These are phyloP conservation scores for Rosa rugosa DNA, from an alignment of 306 rosid genomes.

Conservation along the genomic window DNA sequence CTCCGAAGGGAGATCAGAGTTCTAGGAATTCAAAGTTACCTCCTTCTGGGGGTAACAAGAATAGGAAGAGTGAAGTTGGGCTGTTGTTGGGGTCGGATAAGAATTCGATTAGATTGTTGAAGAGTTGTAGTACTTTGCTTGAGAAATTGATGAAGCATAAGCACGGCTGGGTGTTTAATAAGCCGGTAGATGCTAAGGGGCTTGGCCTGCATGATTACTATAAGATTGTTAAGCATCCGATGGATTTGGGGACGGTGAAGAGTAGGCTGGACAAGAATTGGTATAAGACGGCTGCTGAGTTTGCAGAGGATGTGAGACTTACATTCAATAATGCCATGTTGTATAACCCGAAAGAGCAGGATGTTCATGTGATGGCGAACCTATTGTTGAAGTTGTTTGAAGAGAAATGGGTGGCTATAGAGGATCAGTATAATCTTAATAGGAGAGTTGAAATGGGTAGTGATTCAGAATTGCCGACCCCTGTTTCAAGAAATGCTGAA, in stretches of 20 bases:
- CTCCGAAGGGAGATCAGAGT: constrained; percentile 47
- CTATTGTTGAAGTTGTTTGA: constrained; percentile 70
- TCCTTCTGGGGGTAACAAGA: constrained; percentile 50
- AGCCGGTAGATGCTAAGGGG: constrained; percentile 75
- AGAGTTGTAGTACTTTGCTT: constrained; percentile 68
- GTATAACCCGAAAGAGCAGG: constrained; percentile 85
- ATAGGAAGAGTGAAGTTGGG: constrained; percentile 37
- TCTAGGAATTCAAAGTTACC: constrained; percentile 49
- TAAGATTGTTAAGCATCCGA: constrained; percentile 66
- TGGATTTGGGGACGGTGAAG: constrained; percentile 93
- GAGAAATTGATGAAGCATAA: constrained; percentile 91
- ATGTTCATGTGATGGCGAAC: constrained; percentile 86
- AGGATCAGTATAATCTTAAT: constrained; percentile 55
- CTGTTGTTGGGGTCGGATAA: constrained; percentile 46
- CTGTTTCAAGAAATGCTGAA: constrained; percentile 43
- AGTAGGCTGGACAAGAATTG: constrained; percentile 62
- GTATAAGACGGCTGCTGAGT: constrained; percentile 78
- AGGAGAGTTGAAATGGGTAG: constrained; percentile 39
- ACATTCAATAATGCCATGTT: constrained; percentile 84
- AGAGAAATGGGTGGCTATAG: constrained; percentile 66
- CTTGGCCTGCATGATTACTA: constrained; percentile 83
- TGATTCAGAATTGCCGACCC: constrained; percentile 40
- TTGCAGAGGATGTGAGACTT: constrained; percentile 92
- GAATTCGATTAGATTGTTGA: constrained; percentile 42
- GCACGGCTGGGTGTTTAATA: constrained; percentile 87